Percentiles rank a stretch among this genome's conserved stretches.
Evolutionary conservation across 192 early-diverging fungal genomes (phyloP).

Genomic region (Backusella luteola): DNA sequence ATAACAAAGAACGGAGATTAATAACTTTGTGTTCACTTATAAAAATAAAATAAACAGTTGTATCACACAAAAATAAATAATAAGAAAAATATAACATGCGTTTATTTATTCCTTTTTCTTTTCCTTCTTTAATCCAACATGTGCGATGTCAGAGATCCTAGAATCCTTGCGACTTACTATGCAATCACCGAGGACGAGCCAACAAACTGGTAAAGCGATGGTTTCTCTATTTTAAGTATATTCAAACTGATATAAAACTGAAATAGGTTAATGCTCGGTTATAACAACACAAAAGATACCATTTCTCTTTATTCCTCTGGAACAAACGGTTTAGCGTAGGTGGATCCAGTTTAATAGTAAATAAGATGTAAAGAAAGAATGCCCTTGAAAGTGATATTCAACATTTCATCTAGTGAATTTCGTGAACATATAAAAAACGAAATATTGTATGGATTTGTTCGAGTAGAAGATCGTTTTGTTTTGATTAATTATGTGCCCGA

Average conservation of each 20-base stretch:
- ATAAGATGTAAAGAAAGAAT: neutral
- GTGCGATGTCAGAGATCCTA: slow-evolving; percentile 61
- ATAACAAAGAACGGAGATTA: neutral
- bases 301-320: slow-evolving; percentile 60
- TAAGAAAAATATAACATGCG: neutral
- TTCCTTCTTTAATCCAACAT: slow-evolving; percentile 2
- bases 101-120: neutral
- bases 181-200: slow-evolving; percentile 49
- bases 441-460: slow-evolving; percentile 57
- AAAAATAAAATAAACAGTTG: neutral
- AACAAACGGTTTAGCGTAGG: slow-evolving; percentile 41
- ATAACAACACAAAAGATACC: slow-evolving; percentile 58
- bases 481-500: slow-evolving; percentile 59
- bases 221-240: too few relatives aligned
- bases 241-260: neutral
- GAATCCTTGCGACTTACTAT: slow-evolving; percentile 52
- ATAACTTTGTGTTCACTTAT: neutral
- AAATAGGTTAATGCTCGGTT: slow-evolving; percentile 58
- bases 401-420: slow-evolving; percentile 41
- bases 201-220: slow-evolving; percentile 51
- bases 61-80: neutral
- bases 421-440: slow-evolving; percentile 53
- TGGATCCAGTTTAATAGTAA: neutral
- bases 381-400: neutral
- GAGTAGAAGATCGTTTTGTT: slow-evolving; percentile 56